Evolutionary conservation across 768 basidiomycete species (phyloP), one percentile per base, ranked within the genome.

Genomic region (Lactarius vividus): DNA sequence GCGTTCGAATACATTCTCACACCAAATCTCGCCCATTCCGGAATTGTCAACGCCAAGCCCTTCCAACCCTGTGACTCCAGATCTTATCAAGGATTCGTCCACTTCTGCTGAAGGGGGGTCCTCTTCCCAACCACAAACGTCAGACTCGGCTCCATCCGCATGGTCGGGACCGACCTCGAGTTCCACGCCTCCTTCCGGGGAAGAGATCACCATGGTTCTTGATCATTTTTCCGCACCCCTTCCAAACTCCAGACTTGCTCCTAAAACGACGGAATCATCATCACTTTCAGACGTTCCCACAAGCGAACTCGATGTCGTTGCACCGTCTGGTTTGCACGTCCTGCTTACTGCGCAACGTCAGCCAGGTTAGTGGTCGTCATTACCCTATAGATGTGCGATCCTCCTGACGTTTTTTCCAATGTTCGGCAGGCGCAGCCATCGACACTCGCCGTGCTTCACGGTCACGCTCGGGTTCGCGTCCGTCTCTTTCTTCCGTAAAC

Each of bases 401-500:
- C 39, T n/a, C 2, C 40, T 63, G 53, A 63, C 52, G 13, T 35
- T 29, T 52, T 39, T 67, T 37, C 31, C 33, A 6, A 35, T 11
- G 37, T 59, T 28, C 9, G 20, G 29, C 18, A 42, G 67, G 56
- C 55, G 15, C 35, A 31, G 10, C 28, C 20, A 16, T 60, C 1
- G 33, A n/a, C 9, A 49, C n/a, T 40, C 64, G 31, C 49, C 56
- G 23, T 18, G 15, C 33, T 6, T 23, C 52, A 13, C 54, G 49
- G 8, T 63, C 65, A 35, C 66, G 62, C 31, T 62, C 63, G 54
- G 57, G 59, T n/a, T 42, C 63, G 10, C 67, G 58, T 3, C 64
- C 63, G 4, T 70, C 67, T 52, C 52, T 65, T 9, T 61, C 67
- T 10, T 62, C 63, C 26, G 54, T 65, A 20, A 69, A 65, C 26